Evolutionary conservation across 345 rosid genomes (phyloP), one percentile per base, ranked within the genome.

Genomic region (Turnera subulata): DNA sequence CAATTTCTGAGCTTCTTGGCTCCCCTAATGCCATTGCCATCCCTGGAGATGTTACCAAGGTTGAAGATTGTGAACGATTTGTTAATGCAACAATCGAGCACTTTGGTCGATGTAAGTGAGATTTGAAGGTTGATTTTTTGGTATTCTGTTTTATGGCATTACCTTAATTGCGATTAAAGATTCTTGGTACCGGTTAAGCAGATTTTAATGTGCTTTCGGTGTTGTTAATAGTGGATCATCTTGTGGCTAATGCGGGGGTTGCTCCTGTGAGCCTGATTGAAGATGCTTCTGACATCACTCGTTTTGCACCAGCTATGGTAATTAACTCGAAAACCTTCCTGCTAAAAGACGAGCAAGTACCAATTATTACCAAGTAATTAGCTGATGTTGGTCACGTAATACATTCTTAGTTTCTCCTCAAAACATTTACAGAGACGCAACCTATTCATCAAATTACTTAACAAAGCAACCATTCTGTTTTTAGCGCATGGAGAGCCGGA

Each of bases 181-280:
- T 29, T 29, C 35, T 29, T 8, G 8, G 35, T 8, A 4, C 35
- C 8, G 35, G 35, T 29, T 44, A 19, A 44, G n/a, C 6, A 20
- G 18, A 8, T 35, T 8, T 50, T 44, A 16, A 18, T 59, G 59
- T 50, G 8, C 46, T 11, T 43, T 24, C 6, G 32, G 5, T 29
- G 4, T 18, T 25, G 50, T 1, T 4, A n/a, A 32, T 78, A 82
- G 84, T 82, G 86, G 89, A 86, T 59, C 94, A 86, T 68, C 69
- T 82, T 53, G 93, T 83, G 61, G 67, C 78, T 29, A 76, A 73
- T 57, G 84, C 91, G 11, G 91, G 94, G 42, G 71, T 84, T 62
- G 58, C 51, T 59, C 68, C 85, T 2, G 29, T 76, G 37, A 69
- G 67, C 74, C 47, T 78, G 67, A 71, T 89, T 20, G 85, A 80